Base-by-base conservation (phyloP, 768 basidiomycete species). In the Suillus plorans region DNA sequence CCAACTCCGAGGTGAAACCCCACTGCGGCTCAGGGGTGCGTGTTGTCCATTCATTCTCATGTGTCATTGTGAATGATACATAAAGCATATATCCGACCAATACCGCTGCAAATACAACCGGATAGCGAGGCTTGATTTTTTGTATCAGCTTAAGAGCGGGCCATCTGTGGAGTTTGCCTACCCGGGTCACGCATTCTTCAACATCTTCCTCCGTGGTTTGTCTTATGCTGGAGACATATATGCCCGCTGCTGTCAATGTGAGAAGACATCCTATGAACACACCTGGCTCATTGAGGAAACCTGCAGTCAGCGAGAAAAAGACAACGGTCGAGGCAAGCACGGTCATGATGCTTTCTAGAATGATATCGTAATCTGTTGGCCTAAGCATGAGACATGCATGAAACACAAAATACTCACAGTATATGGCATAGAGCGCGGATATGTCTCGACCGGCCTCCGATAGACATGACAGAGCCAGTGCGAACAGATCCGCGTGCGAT, bases 291-390 rank as follows among this genome's bases (percentile, higher is more conserved):
- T 31, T 20, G 58, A 42, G 25, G 58, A 59, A 59, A 28, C 58
- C 58, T 28, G 41, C 41, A 18, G 41, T 59, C 25, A 59, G 41
- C 25, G 28, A 16, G 18, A 59, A 28, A 31, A 59, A 18, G 9
- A 58, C 60, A 10, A 75, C 28, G 4, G 70, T 70, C 20, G 72
- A 65, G 42, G 71, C 65, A 28, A 72, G 60, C 22, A 70, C 66
- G 45, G 66, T 64, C 31, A 73, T 47, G 22, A 75, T 68, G 18
- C 73, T 73, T 60, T 73, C 73, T 3, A 62, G 63, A 37, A 72
- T 65, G 22, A 76, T 72, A 61, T 73, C 75, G 60, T 74, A 71
- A 44, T 73, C 80, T 81, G 44, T 14, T 31, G 10, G 18, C 28
- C 18, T 31, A 47, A 39, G n/a, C 13, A 59, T 61, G 55, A 64